Conservation (phyloP, 2,329 filamentous ascomycete genomes). For the Fusarium sp. region DNA sequence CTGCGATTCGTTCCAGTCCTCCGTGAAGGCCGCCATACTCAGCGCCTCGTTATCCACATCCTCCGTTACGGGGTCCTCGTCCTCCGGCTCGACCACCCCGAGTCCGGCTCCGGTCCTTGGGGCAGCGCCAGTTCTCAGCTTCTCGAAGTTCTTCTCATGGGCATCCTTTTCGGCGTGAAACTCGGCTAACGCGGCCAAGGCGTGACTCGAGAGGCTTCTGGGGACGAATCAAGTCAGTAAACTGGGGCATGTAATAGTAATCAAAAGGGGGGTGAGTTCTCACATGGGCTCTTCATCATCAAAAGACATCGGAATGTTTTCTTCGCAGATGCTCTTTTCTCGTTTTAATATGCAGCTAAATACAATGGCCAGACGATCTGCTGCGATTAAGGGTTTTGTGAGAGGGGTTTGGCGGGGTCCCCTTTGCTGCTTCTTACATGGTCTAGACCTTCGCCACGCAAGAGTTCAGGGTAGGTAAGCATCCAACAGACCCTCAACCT, state of each 20-base stretch:
- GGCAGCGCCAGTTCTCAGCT: conserved; percentile 57
- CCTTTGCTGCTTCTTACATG: conserved; percentile 8
- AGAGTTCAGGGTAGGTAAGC: conserved; percentile 31
- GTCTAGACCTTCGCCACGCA: conserved; percentile 15
- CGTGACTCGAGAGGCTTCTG: conserved; percentile 71
- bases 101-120: conserved; percentile 33
- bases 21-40: conserved; percentile 78
- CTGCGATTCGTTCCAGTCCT: conserved; percentile 87
- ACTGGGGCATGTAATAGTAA: background rate
- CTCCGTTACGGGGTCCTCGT: conserved; percentile 47
- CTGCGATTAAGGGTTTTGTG: conserved; percentile 25
- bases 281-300: conserved; percentile 65
- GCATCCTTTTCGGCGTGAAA: conserved; percentile 81
- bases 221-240: conserved; percentile 21
- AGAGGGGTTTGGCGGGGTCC: conserved; percentile 34
- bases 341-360: background rate
- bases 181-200: conserved; percentile 76
- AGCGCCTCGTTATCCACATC: conserved; percentile 61
- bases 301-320: conserved; percentile 44
- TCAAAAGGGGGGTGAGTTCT: background rate
- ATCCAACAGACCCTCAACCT: background rate
- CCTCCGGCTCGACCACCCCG: conserved; percentile 56
- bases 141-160: conserved; percentile 74
- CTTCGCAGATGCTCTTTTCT: conserved; percentile 12
- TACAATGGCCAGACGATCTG: background rate